Evolutionary conservation across 169 alveolate species (phyloP).

Genomic region (Babesia bovis): DNA sequence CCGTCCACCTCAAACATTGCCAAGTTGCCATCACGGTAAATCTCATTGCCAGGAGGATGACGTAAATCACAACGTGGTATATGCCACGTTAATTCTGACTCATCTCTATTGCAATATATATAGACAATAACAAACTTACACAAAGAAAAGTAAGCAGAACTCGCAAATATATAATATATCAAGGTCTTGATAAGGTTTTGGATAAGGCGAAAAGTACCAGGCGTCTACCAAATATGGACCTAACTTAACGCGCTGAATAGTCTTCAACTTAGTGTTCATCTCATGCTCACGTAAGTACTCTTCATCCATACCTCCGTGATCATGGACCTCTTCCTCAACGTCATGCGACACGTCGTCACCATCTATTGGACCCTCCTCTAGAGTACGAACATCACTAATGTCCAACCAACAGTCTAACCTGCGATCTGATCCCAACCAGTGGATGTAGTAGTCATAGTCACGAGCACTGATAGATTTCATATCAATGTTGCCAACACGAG

Average conservation of each 20-base stretch:
- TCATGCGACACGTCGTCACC: constrained; percentile 68
- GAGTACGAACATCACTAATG: constrained; percentile 77
- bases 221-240: constrained; percentile 92
- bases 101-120: constrained; percentile 43
- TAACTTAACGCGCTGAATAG: constrained; percentile 89
- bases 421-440: constrained; percentile 86
- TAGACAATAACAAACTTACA: constrained; percentile 28
- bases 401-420: constrained; percentile 86
- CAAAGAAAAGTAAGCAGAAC: constrained; percentile 90
- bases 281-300: constrained; percentile 91
- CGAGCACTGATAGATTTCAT: constrained; percentile 18
- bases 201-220: constrained; percentile 98
- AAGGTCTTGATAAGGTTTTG: constrained; percentile 91
- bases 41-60: constrained; percentile 99
- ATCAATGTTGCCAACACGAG: constrained; percentile 26
- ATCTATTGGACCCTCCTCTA: constrained; percentile 78
- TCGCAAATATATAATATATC: constrained; percentile 93
- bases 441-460: constrained; percentile 87
- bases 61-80: constrained; percentile 82
- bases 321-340: constrained; percentile 72
- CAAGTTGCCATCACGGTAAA: constrained; percentile 88
- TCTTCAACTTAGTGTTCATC: constrained; percentile 91
- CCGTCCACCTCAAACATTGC: constrained; percentile 97
- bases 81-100: constrained; percentile 88
- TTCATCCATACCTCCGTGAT: constrained; percentile 90